Evolutionary conservation across 768 basidiomycete genomes (phyloP), one percentile per base, ranked within the genome.

Genomic region (Cystobasidium tubakii): DNA sequence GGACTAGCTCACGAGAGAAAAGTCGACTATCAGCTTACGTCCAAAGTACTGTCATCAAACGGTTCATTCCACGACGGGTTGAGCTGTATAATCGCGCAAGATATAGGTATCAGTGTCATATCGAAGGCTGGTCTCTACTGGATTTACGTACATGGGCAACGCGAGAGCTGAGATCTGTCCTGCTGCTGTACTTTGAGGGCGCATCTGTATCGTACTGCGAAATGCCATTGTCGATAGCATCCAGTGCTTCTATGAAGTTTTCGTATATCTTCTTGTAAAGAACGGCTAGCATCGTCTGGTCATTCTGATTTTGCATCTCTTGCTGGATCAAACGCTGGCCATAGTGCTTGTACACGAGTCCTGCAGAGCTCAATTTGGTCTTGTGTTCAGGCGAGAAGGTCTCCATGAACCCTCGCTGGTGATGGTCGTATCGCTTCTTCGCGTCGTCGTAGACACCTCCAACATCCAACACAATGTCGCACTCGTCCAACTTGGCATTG

Each of bases 141-240:
- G 29, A 15, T 27, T 60, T 9, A 65, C 36, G 23, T 19, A 65
- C 63, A 39, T 39, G 57, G 23, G 57, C 87, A 29, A 99, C 89
- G 73, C 95, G 88, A 76, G 87, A 87, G 17, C 90, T 89, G 6
- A 99, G 82, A 81, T 95, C 91, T 15, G 94, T 95, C 57, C 87
- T 84, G 76, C 83, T 87, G 76, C 85, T 85, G 83, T 98, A 99
- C 73, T 83, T 85, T 12, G 80, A 75, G 10, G 89, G 73, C 70
- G 89, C 80, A 65, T 88, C 87, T 1, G 83, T 81, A 1, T 87
- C 84, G 81, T 90, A 93, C 79, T 91, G 90, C 1, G 87, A 85
- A 76, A 99, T 86, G 21, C 95, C 95, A 80, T 99, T 99, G 83
- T 99, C 95, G 80, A 93, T 89, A 2, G 86, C 95, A 81, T 96